Base-by-base conservation (phyloP, 805 yeast species). In the Osmozyma mogii region DNA sequence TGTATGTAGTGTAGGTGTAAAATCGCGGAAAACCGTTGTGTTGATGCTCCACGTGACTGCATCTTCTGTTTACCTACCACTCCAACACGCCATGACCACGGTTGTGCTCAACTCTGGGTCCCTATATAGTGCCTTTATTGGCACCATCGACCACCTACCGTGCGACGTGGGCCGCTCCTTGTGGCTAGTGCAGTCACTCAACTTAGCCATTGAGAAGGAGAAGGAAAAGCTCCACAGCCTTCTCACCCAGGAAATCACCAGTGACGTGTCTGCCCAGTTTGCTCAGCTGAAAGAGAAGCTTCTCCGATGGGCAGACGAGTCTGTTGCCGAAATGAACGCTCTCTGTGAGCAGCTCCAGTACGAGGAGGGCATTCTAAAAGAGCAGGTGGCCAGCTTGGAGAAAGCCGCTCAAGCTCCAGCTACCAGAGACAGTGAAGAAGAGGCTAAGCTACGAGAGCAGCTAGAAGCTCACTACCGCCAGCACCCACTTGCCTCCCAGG, bases 141-240 rank as follows among this genome's bases (percentile, higher is more conserved):
- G 66, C 14, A 61, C 67, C 4, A 47, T 62, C 7, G 70, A 63
- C 35, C 70, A 63, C 36, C 45, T 63, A 21, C 68, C 70, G 15
- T 54, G 67, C 32, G 70, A 63, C 32, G 45, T 63, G 3, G 50
- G 62, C 24, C 56, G 70, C 27, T 57, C 66, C 6, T 41, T 62
- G 7, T 63, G 70, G 70, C 41, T 61, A 11, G 50, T 63, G 3
- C 70, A 63, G 30, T 40, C 55, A 9, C 50, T 61, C 29, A 63
- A 62, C 31, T 40, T 58, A 13, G 29, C 44, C 7, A 44, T 52
- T 3, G 49, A 45, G 15, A 47, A 50, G 21, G 40, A 37, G 23
- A 43, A 43, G 34, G 39, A 39, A 1, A 37, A 34, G 25, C 36
- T 56, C 15, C 35, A 52, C 27, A 34, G 35, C 5, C 22, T 45